These are phyloP conservation scores for Apiospora sp. DNA, from an alignment of 2,329 filamentous ascomycete species.

Conservation along the genomic window DNA sequence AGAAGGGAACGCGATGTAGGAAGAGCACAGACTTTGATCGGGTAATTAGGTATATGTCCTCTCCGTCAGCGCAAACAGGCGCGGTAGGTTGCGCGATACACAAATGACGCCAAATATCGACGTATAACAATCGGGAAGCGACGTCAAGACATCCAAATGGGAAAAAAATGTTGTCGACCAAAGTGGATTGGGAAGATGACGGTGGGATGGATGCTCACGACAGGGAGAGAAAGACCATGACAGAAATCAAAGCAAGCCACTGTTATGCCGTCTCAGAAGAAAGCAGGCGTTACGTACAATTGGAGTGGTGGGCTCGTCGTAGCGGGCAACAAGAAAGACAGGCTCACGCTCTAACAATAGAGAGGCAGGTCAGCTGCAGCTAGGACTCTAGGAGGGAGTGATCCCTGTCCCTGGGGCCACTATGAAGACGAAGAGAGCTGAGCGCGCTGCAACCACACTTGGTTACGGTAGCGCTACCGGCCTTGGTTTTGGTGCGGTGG, in stretches of 20 bases:
- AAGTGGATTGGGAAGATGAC: constrained; percentile 13
- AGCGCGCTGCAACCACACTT: constrained; percentile 12
- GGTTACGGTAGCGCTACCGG: constrained; percentile 7
- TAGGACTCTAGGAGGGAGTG: background rate
- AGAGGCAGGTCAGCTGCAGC: constrained; percentile 20
- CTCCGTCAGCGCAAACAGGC: constrained; percentile 22
- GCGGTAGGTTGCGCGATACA: background rate
- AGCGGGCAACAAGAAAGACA: constrained; percentile 21
- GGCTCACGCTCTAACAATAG: constrained; percentile 2
- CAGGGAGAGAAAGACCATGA: background rate
- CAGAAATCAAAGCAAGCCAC: constrained; percentile 23
- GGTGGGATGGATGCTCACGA: background rate
- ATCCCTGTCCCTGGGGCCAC: constrained; percentile 1
- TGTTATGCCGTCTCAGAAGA: constrained; percentile 23
- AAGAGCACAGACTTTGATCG: constrained; percentile 23
- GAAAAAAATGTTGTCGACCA: background rate
- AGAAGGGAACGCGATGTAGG: background rate
- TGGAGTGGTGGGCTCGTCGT: background rate
- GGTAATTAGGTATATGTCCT: background rate
- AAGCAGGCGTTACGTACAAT: constrained; percentile 22
- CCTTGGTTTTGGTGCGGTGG: background rate
- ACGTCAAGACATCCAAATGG: background rate
- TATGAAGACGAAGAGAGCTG: no score
- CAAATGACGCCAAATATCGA: background rate
- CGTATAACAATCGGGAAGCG: background rate